Conservation (phyloP, 768 basidiomycete species). For the Omphalotus guepiniiformis region DNA sequence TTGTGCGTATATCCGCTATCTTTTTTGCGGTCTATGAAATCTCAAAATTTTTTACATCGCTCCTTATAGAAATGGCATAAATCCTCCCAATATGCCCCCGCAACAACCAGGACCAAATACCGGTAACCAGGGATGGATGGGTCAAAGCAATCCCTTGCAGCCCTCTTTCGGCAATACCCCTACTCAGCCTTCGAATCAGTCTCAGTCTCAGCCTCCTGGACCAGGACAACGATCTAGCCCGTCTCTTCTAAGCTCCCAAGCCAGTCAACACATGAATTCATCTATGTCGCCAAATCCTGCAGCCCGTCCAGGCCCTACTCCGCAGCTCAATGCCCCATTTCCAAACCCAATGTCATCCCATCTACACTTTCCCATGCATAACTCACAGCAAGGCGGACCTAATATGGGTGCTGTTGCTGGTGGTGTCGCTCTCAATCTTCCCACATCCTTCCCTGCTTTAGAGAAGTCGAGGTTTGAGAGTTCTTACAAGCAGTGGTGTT, state of each 20-base stretch:
- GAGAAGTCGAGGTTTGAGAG: conserved; percentile 50
- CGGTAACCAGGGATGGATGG: not conserved
- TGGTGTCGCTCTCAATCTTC: conserved; percentile 20
- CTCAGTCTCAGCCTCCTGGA: conserved; percentile 2
- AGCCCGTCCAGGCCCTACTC: conserved; percentile 32
- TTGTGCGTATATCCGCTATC: conserved; percentile 25
- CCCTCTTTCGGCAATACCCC: not conserved
- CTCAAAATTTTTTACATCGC: too few species aligned
- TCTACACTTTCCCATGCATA: conserved; percentile 3
- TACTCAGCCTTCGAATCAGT: not conserved
- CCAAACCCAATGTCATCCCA: not conserved
- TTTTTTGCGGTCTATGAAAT: not conserved
- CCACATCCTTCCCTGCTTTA: conserved; percentile 31
- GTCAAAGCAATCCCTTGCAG: conserved; percentile 4
- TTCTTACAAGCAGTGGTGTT: conserved; percentile 46
- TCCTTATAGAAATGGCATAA: not conserved
- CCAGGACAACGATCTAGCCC: conserved; percentile 17
- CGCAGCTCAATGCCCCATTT: conserved; percentile 28
- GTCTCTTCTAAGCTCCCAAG: conserved; percentile 28
- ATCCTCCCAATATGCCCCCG: not conserved
- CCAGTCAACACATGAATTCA: conserved; percentile 18
- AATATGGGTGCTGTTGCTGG: conserved; percentile 13
- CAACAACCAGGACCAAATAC: too few species aligned
- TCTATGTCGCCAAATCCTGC: not conserved
- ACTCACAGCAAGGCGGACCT: conserved; percentile 5